Evolutionary conservation across 148 eudicot genomes (phyloP).

Genomic region (Vaccinium vitisidaea): DNA sequence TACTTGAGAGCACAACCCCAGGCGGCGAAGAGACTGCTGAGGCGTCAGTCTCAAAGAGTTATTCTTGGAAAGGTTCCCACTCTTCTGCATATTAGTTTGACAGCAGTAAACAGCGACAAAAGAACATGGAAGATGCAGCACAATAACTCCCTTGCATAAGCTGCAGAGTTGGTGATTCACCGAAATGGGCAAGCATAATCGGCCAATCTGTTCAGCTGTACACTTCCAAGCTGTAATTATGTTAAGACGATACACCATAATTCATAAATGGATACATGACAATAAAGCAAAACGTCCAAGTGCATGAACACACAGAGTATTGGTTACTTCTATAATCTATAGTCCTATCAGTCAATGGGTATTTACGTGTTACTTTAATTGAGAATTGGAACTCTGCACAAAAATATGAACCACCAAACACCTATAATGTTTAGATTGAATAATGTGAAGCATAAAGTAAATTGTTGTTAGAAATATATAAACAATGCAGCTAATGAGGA

Average conservation of each 20-base stretch:
- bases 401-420: neutral
- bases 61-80: conserved; percentile 65
- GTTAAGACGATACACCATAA: neutral
- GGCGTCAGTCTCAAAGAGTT: conserved; percentile 61
- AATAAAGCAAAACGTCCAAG: neutral
- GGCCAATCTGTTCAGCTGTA: neutral
- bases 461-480: neutral
- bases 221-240: neutral
- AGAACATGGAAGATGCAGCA: conserved; percentile 12
- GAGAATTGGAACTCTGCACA: neutral
- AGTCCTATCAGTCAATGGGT: neutral
- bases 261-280: neutral
- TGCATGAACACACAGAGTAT: neutral
- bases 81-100: conserved; percentile 63
- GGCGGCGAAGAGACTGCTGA: conserved; percentile 81
- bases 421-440: neutral
- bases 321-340: neutral
- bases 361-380: neutral
- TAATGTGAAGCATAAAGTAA: neutral
- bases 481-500: too few relatives aligned
- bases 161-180: conserved; percentile 12
- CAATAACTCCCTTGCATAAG: conserved; percentile 12
- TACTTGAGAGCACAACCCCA: conserved; percentile 83
- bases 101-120: conserved; percentile 12
- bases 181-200: conserved; percentile 1